These are phyloP conservation scores for Hypoxylon trugodes DNA, from an alignment of 495 filamentous ascomycete species.

Conservation along the genomic window DNA sequence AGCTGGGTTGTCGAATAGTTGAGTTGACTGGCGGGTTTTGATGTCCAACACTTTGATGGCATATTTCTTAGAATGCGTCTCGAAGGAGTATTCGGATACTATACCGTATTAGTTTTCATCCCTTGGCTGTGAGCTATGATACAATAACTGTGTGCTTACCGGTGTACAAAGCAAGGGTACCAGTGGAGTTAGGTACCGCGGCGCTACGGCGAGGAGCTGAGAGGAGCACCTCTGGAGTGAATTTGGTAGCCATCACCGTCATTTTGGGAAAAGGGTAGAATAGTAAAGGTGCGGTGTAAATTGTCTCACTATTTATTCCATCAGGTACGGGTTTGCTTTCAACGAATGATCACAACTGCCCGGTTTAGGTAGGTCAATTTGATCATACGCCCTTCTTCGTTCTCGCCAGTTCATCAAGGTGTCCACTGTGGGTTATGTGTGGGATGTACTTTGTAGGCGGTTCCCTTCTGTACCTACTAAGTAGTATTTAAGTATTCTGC, in stretches of 20 bases:
- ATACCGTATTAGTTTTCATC: slow-evolving; percentile 11
- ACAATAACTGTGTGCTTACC: slow-evolving; percentile 37
- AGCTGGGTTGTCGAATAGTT: slow-evolving; percentile 70
- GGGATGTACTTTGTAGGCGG: no score
- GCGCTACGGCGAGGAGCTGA: slow-evolving; percentile 82
- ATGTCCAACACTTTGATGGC: slow-evolving; percentile 82
- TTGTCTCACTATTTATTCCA: no score
- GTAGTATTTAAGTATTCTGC: slow-evolving; percentile 10
- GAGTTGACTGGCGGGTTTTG: slow-evolving; percentile 67
- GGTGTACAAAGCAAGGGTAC: slow-evolving; percentile 74
- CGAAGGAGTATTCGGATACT: slow-evolving; percentile 81
- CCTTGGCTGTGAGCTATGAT: not conserved
- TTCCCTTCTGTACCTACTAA: slow-evolving; percentile 4
- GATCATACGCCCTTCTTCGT: not conserved
- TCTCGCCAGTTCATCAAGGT: slow-evolving; percentile 14
- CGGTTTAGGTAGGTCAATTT: slow-evolving; percentile 5
- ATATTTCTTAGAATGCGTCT: slow-evolving; percentile 74
- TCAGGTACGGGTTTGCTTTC: not conserved
- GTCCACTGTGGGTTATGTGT: slow-evolving; percentile 4
- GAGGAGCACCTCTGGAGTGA: slow-evolving; percentile 84
- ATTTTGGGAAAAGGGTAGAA: slow-evolving; percentile 50
- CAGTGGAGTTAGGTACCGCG: slow-evolving; percentile 76
- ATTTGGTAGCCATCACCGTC: slow-evolving; percentile 72
- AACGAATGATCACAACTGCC: not conserved
- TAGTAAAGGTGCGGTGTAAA: not conserved